Conservation (phyloP, 2,329 filamentous ascomycete genomes). For the Monosporascus sp. region DNA sequence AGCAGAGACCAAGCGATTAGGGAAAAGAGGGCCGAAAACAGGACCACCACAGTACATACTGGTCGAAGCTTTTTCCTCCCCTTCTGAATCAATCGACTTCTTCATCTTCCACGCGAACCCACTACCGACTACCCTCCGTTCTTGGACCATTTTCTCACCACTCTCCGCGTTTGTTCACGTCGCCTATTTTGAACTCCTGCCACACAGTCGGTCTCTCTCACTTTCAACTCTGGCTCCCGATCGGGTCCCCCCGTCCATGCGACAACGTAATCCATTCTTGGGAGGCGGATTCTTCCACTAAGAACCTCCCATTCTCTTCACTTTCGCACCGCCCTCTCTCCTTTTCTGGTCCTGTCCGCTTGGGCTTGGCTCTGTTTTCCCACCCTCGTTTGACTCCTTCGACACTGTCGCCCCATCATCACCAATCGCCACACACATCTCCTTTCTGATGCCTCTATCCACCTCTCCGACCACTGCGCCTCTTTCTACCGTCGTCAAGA, state of each 20-base stretch:
- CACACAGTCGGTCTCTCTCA: no score
- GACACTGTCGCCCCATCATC: conserved; percentile 13
- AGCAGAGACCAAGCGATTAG: no score
- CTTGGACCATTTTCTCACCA: not conserved
- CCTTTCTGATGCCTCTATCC: conserved; percentile 82
- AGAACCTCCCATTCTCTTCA: conserved; percentile 2
- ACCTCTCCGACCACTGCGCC: conserved; percentile 64
- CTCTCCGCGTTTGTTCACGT: not conserved
- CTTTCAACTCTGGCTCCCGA: not conserved
- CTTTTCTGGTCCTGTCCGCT: not conserved
- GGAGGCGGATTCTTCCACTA: conserved; percentile 1
- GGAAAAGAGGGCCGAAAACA: no score
- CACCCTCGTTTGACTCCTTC: conserved; percentile 16
- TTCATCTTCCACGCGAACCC: conserved; percentile 18
- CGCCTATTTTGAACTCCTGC: no score
- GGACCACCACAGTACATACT: no score
- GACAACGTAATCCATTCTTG: not conserved
- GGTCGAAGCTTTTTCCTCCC: not conserved
- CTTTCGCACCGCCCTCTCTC: conserved; percentile 3
- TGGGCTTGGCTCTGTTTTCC: not conserved
- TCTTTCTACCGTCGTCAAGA: conserved; percentile 83
- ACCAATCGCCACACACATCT: conserved; percentile 40
- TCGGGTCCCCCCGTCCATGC: not conserved
- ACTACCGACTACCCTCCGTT: conserved; percentile 6
- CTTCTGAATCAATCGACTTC: conserved; percentile 4